Conservation (phyloP, 179 eudicot genomes). For the Monotropa hypopitys region DNA sequence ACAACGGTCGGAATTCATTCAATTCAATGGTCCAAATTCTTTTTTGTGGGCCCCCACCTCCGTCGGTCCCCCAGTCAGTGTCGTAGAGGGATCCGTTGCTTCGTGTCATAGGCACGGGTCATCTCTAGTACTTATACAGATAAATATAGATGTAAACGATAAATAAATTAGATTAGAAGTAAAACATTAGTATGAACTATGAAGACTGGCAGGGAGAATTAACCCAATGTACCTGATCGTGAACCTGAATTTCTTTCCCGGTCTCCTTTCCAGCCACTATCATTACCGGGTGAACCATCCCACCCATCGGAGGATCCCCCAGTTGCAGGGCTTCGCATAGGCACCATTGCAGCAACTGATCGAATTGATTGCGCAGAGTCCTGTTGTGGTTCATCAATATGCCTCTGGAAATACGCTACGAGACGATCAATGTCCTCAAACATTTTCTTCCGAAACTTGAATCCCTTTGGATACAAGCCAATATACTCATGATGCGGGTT, state of each 20-base stretch:
- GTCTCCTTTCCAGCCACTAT: constrained; percentile 55
- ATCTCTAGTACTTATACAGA: too few species aligned
- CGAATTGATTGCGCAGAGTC: constrained; percentile 63
- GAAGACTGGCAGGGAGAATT: not conserved
- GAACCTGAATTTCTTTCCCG: constrained; percentile 39
- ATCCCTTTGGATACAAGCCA: constrained; percentile 85
- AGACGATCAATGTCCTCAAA: constrained; percentile 80
- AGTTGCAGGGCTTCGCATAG: constrained; percentile 74
- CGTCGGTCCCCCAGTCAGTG: too few species aligned
- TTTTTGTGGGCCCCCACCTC: too few species aligned
- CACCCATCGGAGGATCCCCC: constrained; percentile 63
- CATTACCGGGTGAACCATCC: constrained; percentile 42
- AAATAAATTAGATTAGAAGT: too few species aligned
- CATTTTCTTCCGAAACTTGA: constrained; percentile 79
- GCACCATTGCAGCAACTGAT: constrained; percentile 95
- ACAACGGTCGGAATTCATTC: too few species aligned
- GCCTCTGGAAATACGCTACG: constrained; percentile 77
- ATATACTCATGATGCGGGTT: constrained; percentile 94
- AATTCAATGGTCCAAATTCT: too few species aligned
- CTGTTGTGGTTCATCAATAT: constrained; percentile 71
- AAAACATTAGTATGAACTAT: not conserved
- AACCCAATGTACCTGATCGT: constrained; percentile 40
- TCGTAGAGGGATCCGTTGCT: too few species aligned
- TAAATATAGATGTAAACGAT: too few species aligned
- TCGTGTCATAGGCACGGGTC: too few species aligned